Conservation (phyloP, 257 asterid genomes). For the Thymus quinquecostatus region DNA sequence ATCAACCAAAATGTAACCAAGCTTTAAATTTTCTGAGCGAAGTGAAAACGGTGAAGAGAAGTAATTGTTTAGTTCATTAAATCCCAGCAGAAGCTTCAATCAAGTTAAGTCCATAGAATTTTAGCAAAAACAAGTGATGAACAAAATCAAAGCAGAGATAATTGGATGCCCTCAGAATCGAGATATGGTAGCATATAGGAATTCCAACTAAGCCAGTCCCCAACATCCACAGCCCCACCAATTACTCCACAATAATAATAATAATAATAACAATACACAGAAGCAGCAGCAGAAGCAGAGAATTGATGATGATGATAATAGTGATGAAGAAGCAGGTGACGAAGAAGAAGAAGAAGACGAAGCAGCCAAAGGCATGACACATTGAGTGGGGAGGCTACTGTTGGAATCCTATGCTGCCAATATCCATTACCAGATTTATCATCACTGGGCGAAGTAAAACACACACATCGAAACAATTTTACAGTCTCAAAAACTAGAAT, state of each 20-base stretch:
- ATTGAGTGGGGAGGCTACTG: conserved; percentile 28
- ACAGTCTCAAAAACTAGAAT: background rate
- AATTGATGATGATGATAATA: background rate
- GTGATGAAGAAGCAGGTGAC: background rate
- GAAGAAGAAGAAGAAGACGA: conserved; percentile 21
- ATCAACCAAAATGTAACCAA: too few species aligned
- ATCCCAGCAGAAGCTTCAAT: too few species aligned
- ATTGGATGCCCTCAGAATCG: conserved; percentile 27
- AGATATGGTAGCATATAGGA: background rate
- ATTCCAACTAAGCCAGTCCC: conserved; percentile 37
- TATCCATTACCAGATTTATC: background rate
- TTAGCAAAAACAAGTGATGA: too few species aligned
- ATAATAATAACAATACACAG: conserved; percentile 27
- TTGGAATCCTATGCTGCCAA: conserved; percentile 27
- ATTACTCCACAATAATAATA: too few species aligned
- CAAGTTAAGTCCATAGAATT: too few species aligned
- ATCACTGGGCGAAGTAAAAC: conserved; percentile 26
- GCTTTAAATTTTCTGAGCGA: too few species aligned
- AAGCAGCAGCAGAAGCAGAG: background rate
- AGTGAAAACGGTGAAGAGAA: too few species aligned
- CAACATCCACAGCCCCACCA: too few species aligned
- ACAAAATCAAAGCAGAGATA: background rate
- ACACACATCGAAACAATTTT: background rate
- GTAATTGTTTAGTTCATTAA: too few species aligned
- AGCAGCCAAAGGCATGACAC: background rate